A percentile compares a stretch with the other conserved stretches of the same genome.
phyloP scores from a whole-genome alignment of 2,329 filamentous ascomycete genomes.

The Calonectria crousiana region DNA sequence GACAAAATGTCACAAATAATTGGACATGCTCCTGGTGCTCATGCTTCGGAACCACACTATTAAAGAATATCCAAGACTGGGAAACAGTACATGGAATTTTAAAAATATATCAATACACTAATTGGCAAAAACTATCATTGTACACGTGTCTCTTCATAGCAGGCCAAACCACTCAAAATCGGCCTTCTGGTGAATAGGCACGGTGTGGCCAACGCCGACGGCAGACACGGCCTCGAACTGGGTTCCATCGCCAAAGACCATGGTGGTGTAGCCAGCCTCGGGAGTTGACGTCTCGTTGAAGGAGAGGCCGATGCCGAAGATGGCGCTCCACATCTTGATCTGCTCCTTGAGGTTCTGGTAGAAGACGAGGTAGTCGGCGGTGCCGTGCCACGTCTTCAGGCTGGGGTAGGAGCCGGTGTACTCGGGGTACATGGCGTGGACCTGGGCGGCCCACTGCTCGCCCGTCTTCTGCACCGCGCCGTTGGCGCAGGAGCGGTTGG shows the following conservation, averaged over 20 bases:
- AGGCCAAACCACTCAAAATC: conserved; percentile 14
- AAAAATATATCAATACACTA: neutral
- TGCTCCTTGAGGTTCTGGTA: conserved; percentile 17
- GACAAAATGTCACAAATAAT: neutral
- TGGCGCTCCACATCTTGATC: conserved; percentile 7
- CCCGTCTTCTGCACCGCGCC: conserved; percentile 9
- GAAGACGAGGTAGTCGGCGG: conserved; percentile 4
- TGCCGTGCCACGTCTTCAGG: conserved; percentile 14
- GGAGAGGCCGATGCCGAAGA: neutral
- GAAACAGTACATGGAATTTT: neutral
- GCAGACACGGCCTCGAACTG: conserved; percentile 11
- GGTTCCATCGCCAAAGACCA: conserved; percentile 5
- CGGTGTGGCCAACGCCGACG: conserved; percentile 2
- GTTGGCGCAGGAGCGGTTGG: conserved; percentile 7
- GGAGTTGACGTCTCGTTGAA: neutral
- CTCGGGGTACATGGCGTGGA: conserved; percentile 1
- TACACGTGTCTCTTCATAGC: neutral
- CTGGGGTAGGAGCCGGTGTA: conserved; percentile 8
- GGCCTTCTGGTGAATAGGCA: neutral
- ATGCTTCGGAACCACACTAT: neutral
- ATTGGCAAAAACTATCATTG: neutral
- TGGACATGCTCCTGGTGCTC: neutral
- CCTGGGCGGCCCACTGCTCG: conserved; percentile 12
- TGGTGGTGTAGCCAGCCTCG: neutral
- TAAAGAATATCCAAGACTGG: neutral